phyloP scores from a whole-genome alignment of 73 alveolate genomes.

The Tetrahymena thermophila region DNA sequence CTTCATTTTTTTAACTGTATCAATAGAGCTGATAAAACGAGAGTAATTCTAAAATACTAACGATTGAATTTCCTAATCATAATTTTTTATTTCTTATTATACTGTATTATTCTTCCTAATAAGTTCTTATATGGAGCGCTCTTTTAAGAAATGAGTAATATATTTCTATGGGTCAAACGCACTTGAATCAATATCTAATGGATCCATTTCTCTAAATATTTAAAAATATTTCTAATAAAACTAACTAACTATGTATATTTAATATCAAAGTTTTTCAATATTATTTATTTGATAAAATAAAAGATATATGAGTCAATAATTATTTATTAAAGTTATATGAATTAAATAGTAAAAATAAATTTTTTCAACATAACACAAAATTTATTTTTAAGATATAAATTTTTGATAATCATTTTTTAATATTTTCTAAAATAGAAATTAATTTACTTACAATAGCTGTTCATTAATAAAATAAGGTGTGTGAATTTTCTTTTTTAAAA shows the following conservation, averaged over 20 bases:
- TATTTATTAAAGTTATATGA: not conserved
- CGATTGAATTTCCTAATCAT: constrained; percentile 13
- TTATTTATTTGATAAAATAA: too few species aligned
- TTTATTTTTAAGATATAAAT: too few species aligned
- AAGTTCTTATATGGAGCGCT: constrained; percentile 28
- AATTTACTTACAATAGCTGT: too few species aligned
- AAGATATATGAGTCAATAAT: not conserved
- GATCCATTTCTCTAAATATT: not conserved
- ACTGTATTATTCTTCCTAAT: constrained; percentile 10
- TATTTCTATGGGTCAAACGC: constrained; percentile 20
- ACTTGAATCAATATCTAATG: constrained; percentile 17
- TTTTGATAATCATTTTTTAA: too few species aligned
- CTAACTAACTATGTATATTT: too few species aligned
- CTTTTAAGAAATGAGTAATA: constrained; percentile 18
- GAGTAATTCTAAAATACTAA: constrained; percentile 12
- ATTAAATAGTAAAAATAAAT: not conserved
- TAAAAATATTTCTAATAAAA: not conserved
- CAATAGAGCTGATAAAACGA: constrained; percentile 2
- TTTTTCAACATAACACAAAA: not conserved
- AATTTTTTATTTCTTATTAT: constrained; percentile 5
- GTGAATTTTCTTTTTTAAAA: too few species aligned
- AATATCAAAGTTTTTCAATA: not conserved
- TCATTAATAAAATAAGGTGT: too few species aligned
- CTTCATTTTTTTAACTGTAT: constrained; percentile 13
- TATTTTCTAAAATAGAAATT: too few species aligned